phyloP scores from a whole-genome alignment of 106 monocot genomes.

The Allium fistulosum region DNA sequence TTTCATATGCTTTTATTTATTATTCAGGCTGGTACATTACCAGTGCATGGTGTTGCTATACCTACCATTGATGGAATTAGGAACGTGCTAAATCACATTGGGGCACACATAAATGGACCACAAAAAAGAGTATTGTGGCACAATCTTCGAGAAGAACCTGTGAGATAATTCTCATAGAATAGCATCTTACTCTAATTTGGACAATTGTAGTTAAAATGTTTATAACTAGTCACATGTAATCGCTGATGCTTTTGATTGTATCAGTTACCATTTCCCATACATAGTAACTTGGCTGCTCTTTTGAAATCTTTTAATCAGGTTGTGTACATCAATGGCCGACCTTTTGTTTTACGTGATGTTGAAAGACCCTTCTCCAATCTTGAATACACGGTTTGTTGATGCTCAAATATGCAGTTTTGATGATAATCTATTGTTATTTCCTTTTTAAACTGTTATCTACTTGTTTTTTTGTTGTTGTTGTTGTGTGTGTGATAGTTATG shows the following conservation, averaged over 20 bases:
- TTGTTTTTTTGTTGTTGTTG: no score
- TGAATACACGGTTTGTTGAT: conserved; percentile 78
- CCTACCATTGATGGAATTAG: conserved; percentile 83
- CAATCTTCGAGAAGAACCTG: conserved; percentile 95
- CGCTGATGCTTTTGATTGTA: background rate
- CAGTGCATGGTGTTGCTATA: conserved; percentile 98
- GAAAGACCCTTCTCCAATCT: conserved; percentile 96
- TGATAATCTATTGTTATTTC: no score
- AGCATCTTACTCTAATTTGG: background rate
- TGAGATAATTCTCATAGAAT: conserved; percentile 13
- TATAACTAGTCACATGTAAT: background rate
- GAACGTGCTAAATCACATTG: conserved; percentile 93
- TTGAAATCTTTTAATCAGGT: conserved; percentile 38
- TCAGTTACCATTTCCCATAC: background rate
- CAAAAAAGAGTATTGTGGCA: conserved; percentile 77
- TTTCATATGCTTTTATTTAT: no score
- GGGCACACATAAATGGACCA: conserved; percentile 45
- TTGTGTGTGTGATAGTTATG: no score
- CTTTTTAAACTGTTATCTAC: no score
- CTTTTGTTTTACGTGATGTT: conserved; percentile 95
- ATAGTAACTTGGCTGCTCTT: conserved; percentile 2
- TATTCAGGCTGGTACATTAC: conserved; percentile 68
- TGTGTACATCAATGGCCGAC: conserved; percentile 89
- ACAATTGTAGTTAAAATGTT: background rate
- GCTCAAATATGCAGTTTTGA: background rate